A percentile compares a stretch with the other conserved stretches of the same genome.
Conservation (phyloP, 257 asterid genomes). For the Anisodus tanguticus region DNA sequence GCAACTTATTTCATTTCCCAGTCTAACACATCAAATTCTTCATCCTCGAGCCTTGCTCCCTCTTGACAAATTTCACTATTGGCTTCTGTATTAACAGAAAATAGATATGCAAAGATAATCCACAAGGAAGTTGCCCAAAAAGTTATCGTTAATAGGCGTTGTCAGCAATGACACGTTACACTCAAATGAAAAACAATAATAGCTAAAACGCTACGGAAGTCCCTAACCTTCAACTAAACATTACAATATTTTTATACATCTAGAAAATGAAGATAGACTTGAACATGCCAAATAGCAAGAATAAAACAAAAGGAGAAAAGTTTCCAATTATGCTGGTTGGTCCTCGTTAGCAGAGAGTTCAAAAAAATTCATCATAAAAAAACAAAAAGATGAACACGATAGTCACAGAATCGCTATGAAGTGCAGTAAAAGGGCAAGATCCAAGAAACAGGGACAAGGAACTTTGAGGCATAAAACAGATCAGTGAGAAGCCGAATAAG, state of each 20-base stretch:
- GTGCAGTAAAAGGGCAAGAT: neutral
- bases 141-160: neutral
- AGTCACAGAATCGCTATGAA: neutral
- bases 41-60: neutral
- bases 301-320: neutral
- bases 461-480: neutral
- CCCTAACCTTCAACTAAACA: conserved; percentile 6
- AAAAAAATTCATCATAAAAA: neutral
- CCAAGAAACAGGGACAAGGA: neutral
- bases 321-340: neutral
- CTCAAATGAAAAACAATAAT: neutral
- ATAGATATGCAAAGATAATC: neutral
- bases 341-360: neutral
- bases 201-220: neutral
- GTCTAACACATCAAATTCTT: neutral
- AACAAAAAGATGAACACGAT: neutral
- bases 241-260: neutral
- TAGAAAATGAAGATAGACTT: neutral
- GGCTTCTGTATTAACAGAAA: neutral
- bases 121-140: neutral
- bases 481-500: neutral
- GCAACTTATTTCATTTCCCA: neutral
- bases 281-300: conserved; percentile 3
- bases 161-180: neutral
- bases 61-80: neutral